Evolutionary conservation across 2,329 filamentous ascomycete species (phyloP).

Genomic region (Aspergillus novoparasiticus): DNA sequence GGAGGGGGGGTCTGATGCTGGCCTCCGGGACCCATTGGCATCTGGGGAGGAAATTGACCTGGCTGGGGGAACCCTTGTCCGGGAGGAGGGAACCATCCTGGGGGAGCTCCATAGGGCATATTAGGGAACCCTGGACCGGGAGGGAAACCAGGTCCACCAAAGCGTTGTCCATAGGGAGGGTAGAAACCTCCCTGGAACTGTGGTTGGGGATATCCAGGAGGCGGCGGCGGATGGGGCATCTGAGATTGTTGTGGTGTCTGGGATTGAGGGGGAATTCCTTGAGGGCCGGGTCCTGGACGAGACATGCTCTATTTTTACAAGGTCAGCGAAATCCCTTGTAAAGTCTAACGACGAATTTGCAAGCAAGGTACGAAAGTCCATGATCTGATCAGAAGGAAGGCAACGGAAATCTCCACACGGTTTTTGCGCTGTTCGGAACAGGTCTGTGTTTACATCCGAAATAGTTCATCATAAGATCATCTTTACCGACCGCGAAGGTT

Average conservation of each 20-base stretch:
- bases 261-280: slow-evolving; percentile 38
- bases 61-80: slow-evolving; percentile 75
- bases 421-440: slow-evolving; percentile 82
- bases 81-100: slow-evolving; percentile 75
- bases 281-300: slow-evolving; percentile 42
- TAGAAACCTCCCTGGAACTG: slow-evolving; percentile 47
- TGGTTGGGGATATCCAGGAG: slow-evolving; percentile 44
- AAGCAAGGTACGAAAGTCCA: slow-evolving; percentile 16
- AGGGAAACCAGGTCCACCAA: slow-evolving; percentile 54
- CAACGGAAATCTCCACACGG: slow-evolving; percentile 98
- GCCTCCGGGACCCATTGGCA: slow-evolving; percentile 60
- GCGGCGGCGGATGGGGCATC: slow-evolving; percentile 35
- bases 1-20: slow-evolving; percentile 41
- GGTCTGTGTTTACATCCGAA: slow-evolving; percentile 91
- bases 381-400: slow-evolving; percentile 92
- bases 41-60: slow-evolving; percentile 64
- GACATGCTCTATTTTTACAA: slow-evolving; percentile 43
- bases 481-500: slow-evolving; percentile 17
- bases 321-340: slow-evolving; percentile 23
- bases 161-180: slow-evolving; percentile 50
- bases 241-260: slow-evolving; percentile 52
- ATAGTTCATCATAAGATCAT: slow-evolving; percentile 73
- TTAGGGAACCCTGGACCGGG: slow-evolving; percentile 68
- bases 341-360: slow-evolving; percentile 8
- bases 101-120: slow-evolving; percentile 76